These are phyloP conservation scores for Coelastrella sp. DNA, from an alignment of 139 green algal species.

Conservation along the genomic window DNA sequence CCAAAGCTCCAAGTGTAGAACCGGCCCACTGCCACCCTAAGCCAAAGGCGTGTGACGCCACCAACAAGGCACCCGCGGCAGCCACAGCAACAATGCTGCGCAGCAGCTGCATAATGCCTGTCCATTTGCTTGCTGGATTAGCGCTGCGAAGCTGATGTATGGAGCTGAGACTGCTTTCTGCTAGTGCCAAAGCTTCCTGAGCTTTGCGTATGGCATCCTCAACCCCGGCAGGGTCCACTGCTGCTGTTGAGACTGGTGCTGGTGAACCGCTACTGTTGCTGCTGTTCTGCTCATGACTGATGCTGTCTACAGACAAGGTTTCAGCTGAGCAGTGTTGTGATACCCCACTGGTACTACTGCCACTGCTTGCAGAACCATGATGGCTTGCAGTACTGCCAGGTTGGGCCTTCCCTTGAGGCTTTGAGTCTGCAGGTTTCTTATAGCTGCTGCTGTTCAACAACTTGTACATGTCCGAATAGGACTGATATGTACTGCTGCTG, in stretches of 20 bases:
- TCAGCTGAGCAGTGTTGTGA: too few species aligned
- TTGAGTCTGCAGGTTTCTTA: neutral
- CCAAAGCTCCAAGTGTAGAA: conserved; percentile 44
- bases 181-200: conserved; percentile 33
- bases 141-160: conserved; percentile 21
- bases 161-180: conserved; percentile 28
- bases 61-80: conserved; percentile 29
- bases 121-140: neutral
- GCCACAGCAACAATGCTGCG: neutral
- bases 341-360: neutral
- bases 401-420: too few species aligned
- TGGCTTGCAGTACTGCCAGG: neutral
- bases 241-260: neutral
- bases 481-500: neutral
- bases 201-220: conserved; percentile 48
- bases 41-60: conserved; percentile 68
- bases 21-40: conserved; percentile 58
- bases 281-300: neutral
- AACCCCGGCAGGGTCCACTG: conserved; percentile 1
- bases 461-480: conserved; percentile 30
- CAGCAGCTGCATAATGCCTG: neutral
- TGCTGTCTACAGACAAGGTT: neutral
- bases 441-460: neutral
- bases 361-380: conserved; percentile 4
- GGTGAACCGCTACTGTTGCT: neutral